Conservation (phyloP, 148 eudicot genomes). For the Oxyria digyna region DNA sequence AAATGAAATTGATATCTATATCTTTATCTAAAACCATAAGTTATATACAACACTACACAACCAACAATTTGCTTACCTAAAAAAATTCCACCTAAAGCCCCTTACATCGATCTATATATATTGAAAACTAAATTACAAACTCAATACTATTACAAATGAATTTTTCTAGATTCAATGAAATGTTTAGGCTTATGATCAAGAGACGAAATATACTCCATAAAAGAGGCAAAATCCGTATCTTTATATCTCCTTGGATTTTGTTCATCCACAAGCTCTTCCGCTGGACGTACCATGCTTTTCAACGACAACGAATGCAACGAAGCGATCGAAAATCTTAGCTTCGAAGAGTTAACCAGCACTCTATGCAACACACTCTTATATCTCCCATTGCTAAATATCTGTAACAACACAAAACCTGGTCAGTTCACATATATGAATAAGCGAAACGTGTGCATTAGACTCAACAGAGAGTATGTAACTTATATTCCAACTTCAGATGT, state of each 20-base stretch:
- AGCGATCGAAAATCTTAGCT: conserved; percentile 48
- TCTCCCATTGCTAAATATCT: conserved; percentile 91
- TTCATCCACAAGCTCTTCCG: conserved; percentile 37
- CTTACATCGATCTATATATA: background rate
- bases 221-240: conserved; percentile 62
- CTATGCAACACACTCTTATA: conserved; percentile 79
- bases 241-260: conserved; percentile 57
- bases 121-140: background rate
- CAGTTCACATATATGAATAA: too few relatives aligned
- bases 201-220: conserved; percentile 46
- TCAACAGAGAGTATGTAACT: too few relatives aligned
- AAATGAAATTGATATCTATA: too few relatives aligned
- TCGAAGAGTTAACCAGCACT: conserved; percentile 46
- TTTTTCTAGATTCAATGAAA: conserved; percentile 54
- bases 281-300: conserved; percentile 35
- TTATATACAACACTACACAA: background rate
- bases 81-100: too few relatives aligned
- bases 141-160: background rate
- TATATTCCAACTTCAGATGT: too few relatives aligned
- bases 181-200: conserved; percentile 52
- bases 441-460: too few relatives aligned
- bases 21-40: too few relatives aligned
- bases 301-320: conserved; percentile 53
- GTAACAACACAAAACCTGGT: too few relatives aligned
- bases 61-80: background rate